These are phyloP conservation scores for Paecilomyces sp. DNA, from an alignment of 2,329 filamentous ascomycete genomes.

Conservation along the genomic window DNA sequence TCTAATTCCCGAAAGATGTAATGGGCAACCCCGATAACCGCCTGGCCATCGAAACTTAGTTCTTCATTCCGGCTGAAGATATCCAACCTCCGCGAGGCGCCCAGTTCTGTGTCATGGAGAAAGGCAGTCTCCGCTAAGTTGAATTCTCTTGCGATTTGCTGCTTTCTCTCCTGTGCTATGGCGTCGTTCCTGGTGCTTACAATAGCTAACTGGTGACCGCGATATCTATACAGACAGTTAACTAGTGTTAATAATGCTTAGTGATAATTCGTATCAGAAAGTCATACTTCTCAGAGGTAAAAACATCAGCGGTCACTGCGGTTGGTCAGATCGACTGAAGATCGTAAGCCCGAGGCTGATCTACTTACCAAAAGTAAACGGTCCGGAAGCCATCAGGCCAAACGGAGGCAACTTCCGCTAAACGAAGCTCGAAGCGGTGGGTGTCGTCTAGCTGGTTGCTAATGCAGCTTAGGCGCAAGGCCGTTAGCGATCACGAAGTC, in stretches of 20 bases:
- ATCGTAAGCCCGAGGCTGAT: background rate
- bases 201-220: constrained; percentile 56
- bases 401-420: background rate
- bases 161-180: constrained; percentile 49
- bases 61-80: constrained; percentile 53
- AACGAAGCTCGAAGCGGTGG: background rate
- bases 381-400: constrained; percentile 11
- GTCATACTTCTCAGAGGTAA: background rate
- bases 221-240: constrained; percentile 7
- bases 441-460: background rate
- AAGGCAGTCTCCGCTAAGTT: constrained; percentile 60
- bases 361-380: constrained; percentile 12
- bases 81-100: constrained; percentile 42
- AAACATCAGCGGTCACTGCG: background rate
- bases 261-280: background rate
- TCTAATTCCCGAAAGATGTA: constrained; percentile 33
- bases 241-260: background rate
- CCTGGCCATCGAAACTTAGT: constrained; percentile 57
- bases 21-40: constrained; percentile 51
- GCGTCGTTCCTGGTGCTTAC: constrained; percentile 43
- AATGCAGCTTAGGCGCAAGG: background rate
- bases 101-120: constrained; percentile 40
- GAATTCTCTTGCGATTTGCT: constrained; percentile 55
- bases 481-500: background rate
- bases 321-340: background rate